phyloP scores from a whole-genome alignment of 1,284 basidiomycete species.

The Xerocomus minutiporus region DNA sequence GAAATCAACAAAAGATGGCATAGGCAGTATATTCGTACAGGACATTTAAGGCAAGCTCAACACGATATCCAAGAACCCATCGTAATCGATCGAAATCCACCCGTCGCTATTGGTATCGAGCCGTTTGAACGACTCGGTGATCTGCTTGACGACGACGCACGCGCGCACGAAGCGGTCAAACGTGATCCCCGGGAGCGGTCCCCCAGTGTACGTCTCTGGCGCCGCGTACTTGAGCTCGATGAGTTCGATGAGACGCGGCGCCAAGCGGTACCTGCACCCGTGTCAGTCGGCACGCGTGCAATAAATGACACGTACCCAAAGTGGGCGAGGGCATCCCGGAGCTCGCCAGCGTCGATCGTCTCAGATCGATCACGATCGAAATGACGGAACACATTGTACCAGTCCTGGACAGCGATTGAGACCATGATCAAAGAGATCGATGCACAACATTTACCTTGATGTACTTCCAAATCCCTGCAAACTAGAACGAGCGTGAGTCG shows the following conservation, averaged over 20 bases:
- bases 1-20: background rate
- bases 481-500: conserved; percentile 37
- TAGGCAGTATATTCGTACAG: conserved; percentile 13
- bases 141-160: conserved; percentile 75
- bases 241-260: conserved; percentile 58
- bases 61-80: conserved; percentile 71
- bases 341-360: conserved; percentile 63
- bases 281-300: background rate
- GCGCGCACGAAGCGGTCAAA: conserved; percentile 82
- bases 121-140: conserved; percentile 60
- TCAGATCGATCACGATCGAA: conserved; percentile 76
- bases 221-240: conserved; percentile 61
- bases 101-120: conserved; percentile 67
- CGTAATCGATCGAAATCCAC: conserved; percentile 74
- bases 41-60: conserved; percentile 56
- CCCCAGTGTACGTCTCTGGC: conserved; percentile 33
- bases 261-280: conserved; percentile 51
- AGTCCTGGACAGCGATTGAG: conserved; percentile 41
- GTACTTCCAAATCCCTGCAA: conserved; percentile 75
- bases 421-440: background rate
- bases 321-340: conserved; percentile 59
- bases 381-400: conserved; percentile 76
- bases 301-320: conserved; percentile 47
- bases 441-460: conserved; percentile 45
- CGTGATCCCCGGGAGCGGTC: conserved; percentile 54